Evolutionary conservation across 129 eudicot genomes (phyloP).

Genomic region (Saposhnikovia divaricata): DNA sequence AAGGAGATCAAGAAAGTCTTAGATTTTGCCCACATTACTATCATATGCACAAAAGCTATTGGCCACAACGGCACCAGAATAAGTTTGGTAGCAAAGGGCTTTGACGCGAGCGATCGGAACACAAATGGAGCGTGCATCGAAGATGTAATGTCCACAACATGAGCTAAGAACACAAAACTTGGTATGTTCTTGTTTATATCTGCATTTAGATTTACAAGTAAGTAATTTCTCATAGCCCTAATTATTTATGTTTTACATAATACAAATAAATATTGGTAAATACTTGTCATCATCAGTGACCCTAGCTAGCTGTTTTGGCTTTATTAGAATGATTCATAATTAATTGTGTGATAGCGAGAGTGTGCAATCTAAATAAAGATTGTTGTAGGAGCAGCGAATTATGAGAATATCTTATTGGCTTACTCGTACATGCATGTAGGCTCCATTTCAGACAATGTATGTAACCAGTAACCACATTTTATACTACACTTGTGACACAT

Average conservation of each 20-base stretch:
- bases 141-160: conserved; percentile 67
- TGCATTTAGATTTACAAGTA: conserved; percentile 7
- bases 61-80: conserved; percentile 46
- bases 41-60: conserved; percentile 30
- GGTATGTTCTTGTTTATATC: conserved; percentile 51
- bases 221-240: too few relatives aligned
- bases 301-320: background rate
- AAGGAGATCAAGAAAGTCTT: conserved; percentile 61
- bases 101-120: conserved; percentile 44
- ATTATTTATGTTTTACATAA: too few relatives aligned
- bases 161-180: conserved; percentile 83
- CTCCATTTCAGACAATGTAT: background rate
- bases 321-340: background rate
- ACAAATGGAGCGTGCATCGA: conserved; percentile 64
- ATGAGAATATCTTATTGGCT: background rate
- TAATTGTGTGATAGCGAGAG: background rate
- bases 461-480: background rate
- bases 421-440: background rate
- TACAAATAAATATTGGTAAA: too few relatives aligned
- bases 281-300: background rate
- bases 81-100: conserved; percentile 31
- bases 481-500: background rate
- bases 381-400: background rate
- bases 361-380: background rate
- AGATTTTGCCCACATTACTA: conserved; percentile 78